Percentiles rank a stretch among this genome's conserved stretches.
Conservation (phyloP, 768 basidiomycete genomes). For the Kwoniella bestiolae region DNA sequence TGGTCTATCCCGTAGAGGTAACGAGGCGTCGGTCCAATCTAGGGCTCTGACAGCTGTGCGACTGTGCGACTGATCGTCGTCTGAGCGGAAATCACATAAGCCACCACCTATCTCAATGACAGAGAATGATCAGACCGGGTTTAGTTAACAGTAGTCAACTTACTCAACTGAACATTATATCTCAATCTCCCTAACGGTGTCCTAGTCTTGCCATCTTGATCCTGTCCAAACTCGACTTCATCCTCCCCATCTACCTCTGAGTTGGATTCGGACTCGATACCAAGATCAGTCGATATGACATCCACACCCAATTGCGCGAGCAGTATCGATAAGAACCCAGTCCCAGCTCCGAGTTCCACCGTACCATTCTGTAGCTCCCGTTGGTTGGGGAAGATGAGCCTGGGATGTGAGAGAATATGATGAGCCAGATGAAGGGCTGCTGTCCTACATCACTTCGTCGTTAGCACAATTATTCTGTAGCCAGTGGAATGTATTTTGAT, state of each 20-base stretch:
- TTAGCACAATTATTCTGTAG: too few species aligned
- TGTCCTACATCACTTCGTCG: too few species aligned
- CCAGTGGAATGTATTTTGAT: too few species aligned
- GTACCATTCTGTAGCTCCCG: conserved; percentile 4
- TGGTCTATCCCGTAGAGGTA: conserved; percentile 16
- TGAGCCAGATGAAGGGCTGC: conserved; percentile 48
- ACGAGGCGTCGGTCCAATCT: conserved; percentile 45
- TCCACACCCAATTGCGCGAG: conserved; percentile 37
- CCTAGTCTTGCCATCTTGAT: conserved; percentile 10
- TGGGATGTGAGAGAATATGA: conserved; percentile 33
- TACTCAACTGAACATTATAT: conserved; percentile 38
- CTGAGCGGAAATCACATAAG: too few species aligned
- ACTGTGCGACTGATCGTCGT: too few species aligned
- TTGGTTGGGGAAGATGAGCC: not conserved
- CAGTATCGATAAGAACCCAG: conserved; percentile 53
- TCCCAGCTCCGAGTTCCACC: conserved; percentile 53
- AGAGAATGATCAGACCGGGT: too few species aligned
- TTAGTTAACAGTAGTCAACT: not conserved
- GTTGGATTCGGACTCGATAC: conserved; percentile 3
- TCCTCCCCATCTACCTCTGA: not conserved
- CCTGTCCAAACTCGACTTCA: conserved; percentile 6
- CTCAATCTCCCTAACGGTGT: conserved; percentile 37
- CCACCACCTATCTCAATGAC: too few species aligned
- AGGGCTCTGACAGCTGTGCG: conserved; percentile 19
- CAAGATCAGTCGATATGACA: conserved; percentile 47